Base-by-base conservation (phyloP, 495 filamentous ascomycete species). In the Thermothielavioides terrestris region DNA sequence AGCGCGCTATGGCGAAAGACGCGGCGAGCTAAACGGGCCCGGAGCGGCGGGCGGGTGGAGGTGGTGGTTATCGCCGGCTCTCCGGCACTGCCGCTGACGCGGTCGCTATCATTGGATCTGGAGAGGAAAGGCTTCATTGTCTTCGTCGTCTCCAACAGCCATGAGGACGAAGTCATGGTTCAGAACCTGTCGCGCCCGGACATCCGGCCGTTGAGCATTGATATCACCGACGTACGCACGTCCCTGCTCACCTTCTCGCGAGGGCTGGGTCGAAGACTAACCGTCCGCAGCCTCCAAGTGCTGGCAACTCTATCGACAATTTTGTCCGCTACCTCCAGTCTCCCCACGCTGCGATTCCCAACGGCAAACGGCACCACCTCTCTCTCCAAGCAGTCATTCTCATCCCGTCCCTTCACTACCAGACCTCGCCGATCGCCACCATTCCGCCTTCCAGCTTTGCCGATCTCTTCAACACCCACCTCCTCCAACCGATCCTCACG, bases 61-160 rank as follows among this genome's bases (percentile, higher is more conserved):
- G 90, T 97, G 25, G 84, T 98, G 38, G 85, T 95, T 14, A 70
- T 98, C 51, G 87, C 88, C 27, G 90, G 92, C 32, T 84, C 85
- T 1, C 81, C 87, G 5, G 78, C 83, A 51, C 80, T 92, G 50
- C 86, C 89, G 17, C 73, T 95, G 57, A 88, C 86, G 1, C 78
- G 81, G 52, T 85, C 86, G 14, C 77, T 98, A 49, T 79, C 87
- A 1, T 61, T 86, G 23, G 94, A 97, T 58, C 62, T 98, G 48
- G 92, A 97, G 65, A 78, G 89, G 42, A 79, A 89, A 42, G 94
- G 94, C 12, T 97, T 94, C 61, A 86, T 97, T 39, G 89, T 97
- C 20, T 97, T 86, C 59, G 72, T 98, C 42, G 84, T 92, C 0
- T 89, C 87, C 52, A 83, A 77, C 49, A 84, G 78, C 8, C 64